These are phyloP conservation scores for Acanthamoeba culbertsoni DNA, from an alignment of 208 protist genomes.

Conservation along the genomic window DNA sequence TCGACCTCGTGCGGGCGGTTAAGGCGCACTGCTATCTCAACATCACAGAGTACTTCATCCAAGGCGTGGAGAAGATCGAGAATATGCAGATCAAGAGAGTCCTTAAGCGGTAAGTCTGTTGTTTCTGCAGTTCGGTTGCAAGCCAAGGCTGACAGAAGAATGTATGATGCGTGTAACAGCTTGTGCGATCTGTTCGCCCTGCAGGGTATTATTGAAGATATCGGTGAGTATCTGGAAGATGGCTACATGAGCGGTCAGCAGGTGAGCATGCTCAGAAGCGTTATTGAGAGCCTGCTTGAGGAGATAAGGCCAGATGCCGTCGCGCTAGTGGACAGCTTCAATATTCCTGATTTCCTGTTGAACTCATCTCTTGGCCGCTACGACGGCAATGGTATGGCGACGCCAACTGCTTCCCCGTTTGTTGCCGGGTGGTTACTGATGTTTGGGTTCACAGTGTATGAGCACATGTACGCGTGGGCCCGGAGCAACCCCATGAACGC, in stretches of 20 bases:
- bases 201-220: neutral
- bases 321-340: conserved; percentile 65
- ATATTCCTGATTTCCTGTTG: conserved; percentile 56
- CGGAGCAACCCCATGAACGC: conserved; percentile 63
- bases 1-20: neutral
- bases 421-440: neutral
- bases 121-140: neutral
- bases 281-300: neutral
- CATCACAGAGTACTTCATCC: neutral
- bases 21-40: conserved; percentile 24
- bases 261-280: neutral
- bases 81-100: neutral
- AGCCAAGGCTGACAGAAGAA: neutral
- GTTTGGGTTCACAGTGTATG: conserved; percentile 50
- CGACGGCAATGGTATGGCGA: conserved; percentile 59
- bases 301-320: conserved; percentile 64
- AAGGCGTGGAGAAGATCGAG: neutral
- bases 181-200: conserved; percentile 38
- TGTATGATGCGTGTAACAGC: neutral
- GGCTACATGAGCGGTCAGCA: neutral
- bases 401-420: neutral
- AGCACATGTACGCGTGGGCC: conserved; percentile 45
- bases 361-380: conserved; percentile 65
- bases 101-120: neutral
- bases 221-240: conserved; percentile 39